A percentile compares a stretch with the other conserved stretches of the same genome.
Evolutionary conservation across 176 grass and related monocot species (phyloP).

Genomic region (Avena sativa): DNA sequence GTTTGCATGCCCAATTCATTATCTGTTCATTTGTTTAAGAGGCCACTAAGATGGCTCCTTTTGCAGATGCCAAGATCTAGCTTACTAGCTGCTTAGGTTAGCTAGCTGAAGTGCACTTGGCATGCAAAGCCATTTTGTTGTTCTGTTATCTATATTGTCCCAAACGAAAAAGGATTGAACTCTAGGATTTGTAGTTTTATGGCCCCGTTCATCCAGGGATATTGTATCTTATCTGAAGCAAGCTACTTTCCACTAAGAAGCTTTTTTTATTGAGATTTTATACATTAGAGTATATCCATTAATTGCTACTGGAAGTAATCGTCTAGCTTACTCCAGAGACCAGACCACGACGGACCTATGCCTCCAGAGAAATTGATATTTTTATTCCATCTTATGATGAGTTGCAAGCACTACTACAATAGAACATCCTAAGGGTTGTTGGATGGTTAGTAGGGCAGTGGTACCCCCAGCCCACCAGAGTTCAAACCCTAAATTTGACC

Average conservation of each 20-base stretch:
- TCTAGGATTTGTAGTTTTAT: constrained; percentile 5
- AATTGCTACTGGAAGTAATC: background rate
- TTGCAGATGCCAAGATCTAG: constrained; percentile 2
- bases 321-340: background rate
- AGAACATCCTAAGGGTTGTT: too few relatives aligned
- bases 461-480: too few relatives aligned
- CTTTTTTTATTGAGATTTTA: background rate
- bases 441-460: too few relatives aligned
- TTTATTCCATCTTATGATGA: too few relatives aligned
- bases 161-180: background rate
- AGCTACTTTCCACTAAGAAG: background rate
- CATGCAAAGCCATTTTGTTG: background rate
- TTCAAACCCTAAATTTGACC: too few relatives aligned
- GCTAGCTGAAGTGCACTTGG: background rate
- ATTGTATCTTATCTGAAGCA: background rate
- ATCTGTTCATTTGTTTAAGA: constrained; percentile 32
- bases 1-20: background rate
- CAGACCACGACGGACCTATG: background rate
- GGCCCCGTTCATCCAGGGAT: background rate
- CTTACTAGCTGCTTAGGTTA: background rate
- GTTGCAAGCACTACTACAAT: too few relatives aligned
- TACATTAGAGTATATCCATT: too few relatives aligned
- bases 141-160: background rate
- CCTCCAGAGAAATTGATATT: background rate
- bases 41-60: background rate